These are phyloP conservation scores for Raffaelea arxii DNA, from an alignment of 2,329 filamentous ascomycete genomes.

Conservation along the genomic window DNA sequence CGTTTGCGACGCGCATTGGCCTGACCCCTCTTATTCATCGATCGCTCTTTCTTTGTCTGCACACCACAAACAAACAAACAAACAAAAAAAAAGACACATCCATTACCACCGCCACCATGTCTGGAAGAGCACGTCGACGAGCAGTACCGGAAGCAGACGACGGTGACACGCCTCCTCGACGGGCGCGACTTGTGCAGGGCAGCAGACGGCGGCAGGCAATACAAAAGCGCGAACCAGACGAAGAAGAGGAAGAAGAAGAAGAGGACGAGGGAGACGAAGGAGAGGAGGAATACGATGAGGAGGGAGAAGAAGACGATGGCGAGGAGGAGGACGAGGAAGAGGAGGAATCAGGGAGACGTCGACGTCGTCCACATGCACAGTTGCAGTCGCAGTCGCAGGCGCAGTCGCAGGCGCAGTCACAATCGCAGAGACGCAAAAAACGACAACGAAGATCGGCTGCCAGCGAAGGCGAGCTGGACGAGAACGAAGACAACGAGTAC, in stretches of 20 bases:
- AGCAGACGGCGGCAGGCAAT: neutral
- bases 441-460: conserved; percentile 16
- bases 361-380: conserved; percentile 45
- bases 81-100: neutral
- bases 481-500: neutral
- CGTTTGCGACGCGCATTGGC: too few relatives aligned
- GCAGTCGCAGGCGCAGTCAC: conserved; percentile 37
- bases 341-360: conserved; percentile 85
- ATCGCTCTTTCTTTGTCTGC: neutral
- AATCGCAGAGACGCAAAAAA: conserved; percentile 41
- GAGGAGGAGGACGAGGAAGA: conserved; percentile 27
- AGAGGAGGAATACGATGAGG: conserved; percentile 53
- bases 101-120: neutral
- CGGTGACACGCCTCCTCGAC: neutral
- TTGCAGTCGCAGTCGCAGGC: too few relatives aligned
- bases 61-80: neutral
- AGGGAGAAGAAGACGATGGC: conserved; percentile 19
- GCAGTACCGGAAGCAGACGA: neutral
- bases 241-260: conserved; percentile 21
- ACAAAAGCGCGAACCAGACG: too few relatives aligned
- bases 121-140: neutral
- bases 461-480: conserved; percentile 7
- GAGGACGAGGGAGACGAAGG: conserved; percentile 43
- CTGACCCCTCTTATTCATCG: neutral
- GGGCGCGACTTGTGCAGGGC: neutral